Conservation (phyloP, 2,329 filamentous ascomycete genomes). For the Epichloe scottii region DNA sequence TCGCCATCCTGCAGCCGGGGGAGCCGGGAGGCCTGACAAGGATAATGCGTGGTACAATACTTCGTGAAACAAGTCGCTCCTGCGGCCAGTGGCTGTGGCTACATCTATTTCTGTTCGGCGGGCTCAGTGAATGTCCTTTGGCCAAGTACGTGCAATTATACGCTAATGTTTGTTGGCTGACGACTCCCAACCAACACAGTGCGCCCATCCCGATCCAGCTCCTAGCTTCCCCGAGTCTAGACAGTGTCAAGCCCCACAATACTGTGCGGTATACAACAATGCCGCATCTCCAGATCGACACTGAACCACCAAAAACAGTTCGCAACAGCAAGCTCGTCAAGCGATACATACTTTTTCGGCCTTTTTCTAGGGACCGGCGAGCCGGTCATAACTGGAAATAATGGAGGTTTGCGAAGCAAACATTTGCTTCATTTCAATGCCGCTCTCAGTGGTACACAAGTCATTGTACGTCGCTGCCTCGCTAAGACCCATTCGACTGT, state of each 20-base stretch:
- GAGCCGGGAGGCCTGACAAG: no score
- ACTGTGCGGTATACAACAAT: no score
- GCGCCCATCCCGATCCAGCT: no score
- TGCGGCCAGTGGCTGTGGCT: no score
- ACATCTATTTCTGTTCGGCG: no score
- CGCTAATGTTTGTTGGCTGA: no score
- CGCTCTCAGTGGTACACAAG: neutral
- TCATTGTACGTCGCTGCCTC: neutral
- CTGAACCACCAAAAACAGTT: neutral
- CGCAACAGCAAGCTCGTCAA: neutral
- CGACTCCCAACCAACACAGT: no score
- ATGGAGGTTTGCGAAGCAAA: neutral
- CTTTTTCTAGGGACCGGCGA: neutral
- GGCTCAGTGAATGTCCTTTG: no score
- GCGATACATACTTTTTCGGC: neutral
- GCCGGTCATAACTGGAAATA: neutral
- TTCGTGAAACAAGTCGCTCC: no score
- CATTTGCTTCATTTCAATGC: neutral
- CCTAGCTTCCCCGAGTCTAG: fast-evolving
- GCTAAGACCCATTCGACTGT: neutral
- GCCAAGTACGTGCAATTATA: neutral
- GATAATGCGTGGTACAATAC: no score
- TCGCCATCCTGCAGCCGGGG: no score
- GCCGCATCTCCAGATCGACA: neutral
- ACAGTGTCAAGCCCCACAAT: fast-evolving